These are phyloP conservation scores for Heracleum sosnowskyi DNA, from an alignment of 129 eudicot genomes.

Conservation along the genomic window DNA sequence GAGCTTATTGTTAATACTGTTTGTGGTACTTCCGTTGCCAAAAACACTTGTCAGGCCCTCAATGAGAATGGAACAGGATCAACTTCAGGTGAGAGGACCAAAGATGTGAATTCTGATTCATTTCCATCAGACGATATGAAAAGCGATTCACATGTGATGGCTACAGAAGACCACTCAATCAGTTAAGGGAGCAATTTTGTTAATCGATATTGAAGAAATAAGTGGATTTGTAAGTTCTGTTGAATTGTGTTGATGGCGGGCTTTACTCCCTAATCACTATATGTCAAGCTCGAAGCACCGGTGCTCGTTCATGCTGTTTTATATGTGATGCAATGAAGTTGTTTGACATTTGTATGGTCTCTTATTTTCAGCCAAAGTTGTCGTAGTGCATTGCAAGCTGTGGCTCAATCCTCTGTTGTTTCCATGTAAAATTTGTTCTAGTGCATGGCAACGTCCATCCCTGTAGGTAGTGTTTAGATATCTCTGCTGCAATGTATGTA, in stretches of 20 bases:
- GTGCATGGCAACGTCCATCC: background rate
- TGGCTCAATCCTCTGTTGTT: background rate
- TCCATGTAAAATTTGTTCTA: background rate
- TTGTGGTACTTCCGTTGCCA: background rate
- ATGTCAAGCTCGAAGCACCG: background rate
- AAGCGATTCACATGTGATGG: background rate
- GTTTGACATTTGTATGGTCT: background rate
- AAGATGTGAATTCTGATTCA: slow-evolving; percentile 2
- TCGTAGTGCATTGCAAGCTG: background rate
- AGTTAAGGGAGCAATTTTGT: background rate
- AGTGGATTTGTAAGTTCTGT: background rate
- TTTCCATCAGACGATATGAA: background rate
- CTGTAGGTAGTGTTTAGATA: background rate
- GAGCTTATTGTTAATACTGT: background rate
- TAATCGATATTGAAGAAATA: background rate
- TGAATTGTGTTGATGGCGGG: background rate
- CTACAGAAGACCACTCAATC: background rate
- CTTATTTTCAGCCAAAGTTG: background rate
- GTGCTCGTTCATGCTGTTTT: background rate
- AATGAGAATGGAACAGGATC: background rate
- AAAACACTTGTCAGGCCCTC: background rate
- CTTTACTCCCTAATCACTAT: background rate
- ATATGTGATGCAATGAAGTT: background rate
- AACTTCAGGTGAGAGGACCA: background rate
- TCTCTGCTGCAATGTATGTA: background rate